A percentile compares a stretch with the other conserved stretches of the same genome.
These are phyloP conservation scores for Leishmania martiniquensis DNA, from an alignment of 208 protist genomes.

Conservation along the genomic window DNA sequence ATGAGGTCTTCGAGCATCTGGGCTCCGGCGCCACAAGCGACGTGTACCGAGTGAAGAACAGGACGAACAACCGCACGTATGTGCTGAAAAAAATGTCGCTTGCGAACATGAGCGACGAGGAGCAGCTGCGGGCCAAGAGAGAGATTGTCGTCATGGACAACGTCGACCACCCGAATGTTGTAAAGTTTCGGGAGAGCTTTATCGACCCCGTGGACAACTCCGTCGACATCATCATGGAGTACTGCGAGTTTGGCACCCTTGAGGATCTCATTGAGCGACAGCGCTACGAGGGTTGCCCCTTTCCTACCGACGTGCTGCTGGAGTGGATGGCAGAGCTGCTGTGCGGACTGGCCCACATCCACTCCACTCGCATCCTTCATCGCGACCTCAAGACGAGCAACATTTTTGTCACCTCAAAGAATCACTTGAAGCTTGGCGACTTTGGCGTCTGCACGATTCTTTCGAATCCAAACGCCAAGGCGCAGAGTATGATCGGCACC, in stretches of 20 bases:
- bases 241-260: slow-evolving; percentile 82
- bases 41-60: slow-evolving; percentile 71
- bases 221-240: slow-evolving; percentile 93
- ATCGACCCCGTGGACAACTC: slow-evolving; percentile 44
- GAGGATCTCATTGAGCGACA: slow-evolving; percentile 90
- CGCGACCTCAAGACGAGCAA: slow-evolving; percentile 94
- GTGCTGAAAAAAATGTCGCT: slow-evolving; percentile 89
- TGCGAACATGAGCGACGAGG: slow-evolving; percentile 70
- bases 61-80: slow-evolving; percentile 54
- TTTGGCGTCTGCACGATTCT: slow-evolving; percentile 90
- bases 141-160: slow-evolving; percentile 92
- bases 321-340: slow-evolving; percentile 93
- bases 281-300: slow-evolving; percentile 58
- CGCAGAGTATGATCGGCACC: slow-evolving; percentile 87
- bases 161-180: slow-evolving; percentile 90
- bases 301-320: slow-evolving; percentile 71
- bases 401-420: slow-evolving; percentile 91
- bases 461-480: slow-evolving; percentile 60
- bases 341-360: slow-evolving; percentile 85
- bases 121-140: slow-evolving; percentile 65
- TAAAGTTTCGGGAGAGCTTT: slow-evolving; percentile 91
- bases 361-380: slow-evolving; percentile 88
- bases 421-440: slow-evolving; percentile 93
- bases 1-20: slow-evolving; percentile 69
- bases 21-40: slow-evolving; percentile 72